Evolutionary conservation across 83 land plant species (phyloP).

Genomic region (Diphasiastrum complanatum): DNA sequence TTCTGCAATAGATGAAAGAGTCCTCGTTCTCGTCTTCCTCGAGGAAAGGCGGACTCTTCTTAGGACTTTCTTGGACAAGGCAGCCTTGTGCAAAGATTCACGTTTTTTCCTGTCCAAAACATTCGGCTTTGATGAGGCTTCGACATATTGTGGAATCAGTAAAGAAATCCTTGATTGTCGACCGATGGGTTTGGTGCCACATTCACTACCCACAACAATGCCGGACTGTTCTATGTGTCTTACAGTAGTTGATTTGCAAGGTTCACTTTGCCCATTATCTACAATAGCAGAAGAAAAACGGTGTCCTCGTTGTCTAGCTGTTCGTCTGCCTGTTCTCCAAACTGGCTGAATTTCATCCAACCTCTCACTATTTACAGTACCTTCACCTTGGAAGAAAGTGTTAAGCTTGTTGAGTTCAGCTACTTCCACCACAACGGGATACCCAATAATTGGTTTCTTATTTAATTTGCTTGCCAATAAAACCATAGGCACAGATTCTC

Average conservation of each 20-base stretch:
- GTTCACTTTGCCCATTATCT: not conserved
- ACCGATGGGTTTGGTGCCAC: too few species aligned
- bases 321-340: slow-evolving; percentile 11
- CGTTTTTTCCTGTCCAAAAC: not conserved
- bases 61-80: slow-evolving; percentile 8
- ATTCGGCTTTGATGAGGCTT: not conserved
- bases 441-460: not conserved
- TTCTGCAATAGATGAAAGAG: slow-evolving; percentile 6
- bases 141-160: not conserved
- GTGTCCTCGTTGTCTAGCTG: slow-evolving; percentile 7
- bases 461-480: not conserved
- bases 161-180: not conserved
- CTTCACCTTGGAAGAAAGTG: too few species aligned
- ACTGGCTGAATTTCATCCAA: not conserved
- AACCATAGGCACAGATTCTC: slow-evolving; percentile 8
- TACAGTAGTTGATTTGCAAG: not conserved
- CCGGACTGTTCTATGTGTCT: not conserved
- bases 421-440: slow-evolving; percentile 6
- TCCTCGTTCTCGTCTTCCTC: slow-evolving; percentile 3
- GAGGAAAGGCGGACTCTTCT: not conserved
- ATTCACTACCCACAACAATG: too few species aligned
- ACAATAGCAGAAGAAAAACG: too few species aligned
- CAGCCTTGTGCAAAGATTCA: not conserved
- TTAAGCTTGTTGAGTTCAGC: too few species aligned
- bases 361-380: not conserved